Evolutionary conservation across 106 monocot species (phyloP).

Genomic region (Hemerocallis citrina): DNA sequence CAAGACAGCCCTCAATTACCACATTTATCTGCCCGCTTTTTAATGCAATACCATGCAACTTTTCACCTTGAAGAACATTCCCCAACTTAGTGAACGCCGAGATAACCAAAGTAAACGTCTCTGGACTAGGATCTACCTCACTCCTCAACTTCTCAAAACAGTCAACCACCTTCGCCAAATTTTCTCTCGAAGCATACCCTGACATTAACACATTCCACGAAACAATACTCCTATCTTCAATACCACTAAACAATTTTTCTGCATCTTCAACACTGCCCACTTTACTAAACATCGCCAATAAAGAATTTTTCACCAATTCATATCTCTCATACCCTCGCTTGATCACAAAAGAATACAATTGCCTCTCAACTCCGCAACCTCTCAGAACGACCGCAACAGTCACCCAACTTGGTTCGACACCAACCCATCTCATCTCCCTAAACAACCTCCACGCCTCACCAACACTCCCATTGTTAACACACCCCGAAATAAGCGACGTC

Average conservation of each 20-base stretch:
- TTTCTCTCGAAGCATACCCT: slow-evolving; percentile 19
- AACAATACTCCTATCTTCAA: slow-evolving; percentile 22
- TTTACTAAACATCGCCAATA: slow-evolving; percentile 31
- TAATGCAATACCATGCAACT: slow-evolving; percentile 34
- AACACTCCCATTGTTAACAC: slow-evolving; percentile 4
- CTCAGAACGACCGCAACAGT: slow-evolving; percentile 25
- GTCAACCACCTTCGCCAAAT: slow-evolving; percentile 14
- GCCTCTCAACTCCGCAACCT: slow-evolving; percentile 15
- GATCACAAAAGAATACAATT: slow-evolving; percentile 28
- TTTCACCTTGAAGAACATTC: slow-evolving; percentile 21
- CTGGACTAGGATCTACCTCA: slow-evolving; percentile 17
- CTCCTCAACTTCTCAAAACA: slow-evolving; percentile 29
- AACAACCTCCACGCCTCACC: slow-evolving; percentile 20
- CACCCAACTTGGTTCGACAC: slow-evolving; percentile 26
- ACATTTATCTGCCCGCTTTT: slow-evolving; percentile 36
- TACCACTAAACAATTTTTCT: slow-evolving; percentile 20
- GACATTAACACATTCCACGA: slow-evolving; percentile 64
- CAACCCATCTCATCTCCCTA: slow-evolving; percentile 16
- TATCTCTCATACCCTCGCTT: slow-evolving; percentile 30
- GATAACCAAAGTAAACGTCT: slow-evolving; percentile 39
- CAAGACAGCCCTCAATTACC: slow-evolving; percentile 22
- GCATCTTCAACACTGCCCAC: slow-evolving; percentile 13
- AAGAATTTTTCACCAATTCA: slow-evolving; percentile 40
- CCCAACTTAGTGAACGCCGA: slow-evolving; percentile 25
- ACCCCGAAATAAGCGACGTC: slow-evolving; percentile 44